Conservation (phyloP, 352 stramenopile genomes). For the Stramenopiles sp. region DNA sequence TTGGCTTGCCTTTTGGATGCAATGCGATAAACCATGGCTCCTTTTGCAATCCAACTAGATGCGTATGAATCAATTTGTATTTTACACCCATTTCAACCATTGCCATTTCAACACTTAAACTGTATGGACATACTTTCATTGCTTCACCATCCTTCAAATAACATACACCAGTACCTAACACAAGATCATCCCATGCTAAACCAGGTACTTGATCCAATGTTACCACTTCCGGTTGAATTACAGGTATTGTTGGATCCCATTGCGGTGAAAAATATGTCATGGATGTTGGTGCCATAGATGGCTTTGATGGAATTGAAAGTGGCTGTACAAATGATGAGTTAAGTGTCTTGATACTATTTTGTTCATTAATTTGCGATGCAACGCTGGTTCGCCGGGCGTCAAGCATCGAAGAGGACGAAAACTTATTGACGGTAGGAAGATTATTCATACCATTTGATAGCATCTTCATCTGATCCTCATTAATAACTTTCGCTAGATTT, state of each 20-base stretch:
- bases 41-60: neutral
- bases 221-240: neutral
- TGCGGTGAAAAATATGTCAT: too few species aligned
- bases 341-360: too few species aligned
- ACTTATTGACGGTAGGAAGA: too few species aligned
- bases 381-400: too few species aligned
- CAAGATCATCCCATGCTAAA: neutral
- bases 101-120: neutral
- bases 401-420: too few species aligned
- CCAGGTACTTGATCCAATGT: neutral
- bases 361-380: too few species aligned
- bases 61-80: conserved; percentile 1
- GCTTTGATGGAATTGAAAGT: too few species aligned
- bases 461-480: too few species aligned
- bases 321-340: too few species aligned
- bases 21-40: neutral
- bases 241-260: too few species aligned
- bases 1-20: neutral
- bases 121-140: neutral
- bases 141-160: neutral
- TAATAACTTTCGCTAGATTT: neutral
- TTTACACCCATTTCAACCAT: neutral
- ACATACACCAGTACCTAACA: neutral
- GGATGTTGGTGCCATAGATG: too few species aligned
- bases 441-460: too few species aligned